Percentiles rank a stretch among this genome's conserved stretches.
Evolutionary conservation across 306 rosid species (phyloP).

Genomic region (Macrotyloma uniflorum): DNA sequence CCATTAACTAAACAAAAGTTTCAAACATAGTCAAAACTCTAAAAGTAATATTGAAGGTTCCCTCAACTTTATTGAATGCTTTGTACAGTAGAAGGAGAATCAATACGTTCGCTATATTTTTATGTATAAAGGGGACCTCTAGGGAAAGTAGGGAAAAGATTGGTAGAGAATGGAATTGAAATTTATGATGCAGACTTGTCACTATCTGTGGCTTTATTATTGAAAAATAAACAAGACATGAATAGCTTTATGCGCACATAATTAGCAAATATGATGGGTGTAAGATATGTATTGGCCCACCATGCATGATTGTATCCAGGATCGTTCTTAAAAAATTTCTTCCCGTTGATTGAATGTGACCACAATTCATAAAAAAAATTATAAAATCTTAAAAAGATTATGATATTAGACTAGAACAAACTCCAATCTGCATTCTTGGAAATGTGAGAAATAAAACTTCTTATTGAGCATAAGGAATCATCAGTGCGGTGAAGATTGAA

Average conservation of each 20-base stretch:
- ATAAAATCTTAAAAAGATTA: neutral
- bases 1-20: slow-evolving; percentile 13
- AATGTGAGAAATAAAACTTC: neutral
- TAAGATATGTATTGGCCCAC: slow-evolving; percentile 44
- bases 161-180: slow-evolving; percentile 24
- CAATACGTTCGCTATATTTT: slow-evolving; percentile 29
- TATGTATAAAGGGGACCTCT: slow-evolving; percentile 38
- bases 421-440: slow-evolving; percentile 16
- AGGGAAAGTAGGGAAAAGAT: slow-evolving; percentile 32
- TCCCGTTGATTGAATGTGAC: neutral
- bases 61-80: slow-evolving; percentile 41
- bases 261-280: slow-evolving; percentile 38
- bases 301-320: neutral
- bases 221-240: slow-evolving; percentile 26
- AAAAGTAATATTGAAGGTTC: slow-evolving; percentile 37
- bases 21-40: slow-evolving; percentile 24
- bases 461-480: neutral
- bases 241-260: slow-evolving; percentile 33
- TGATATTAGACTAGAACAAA: slow-evolving; percentile 1
- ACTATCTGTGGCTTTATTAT: slow-evolving; percentile 28
- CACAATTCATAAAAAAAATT: neutral
- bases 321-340: neutral
- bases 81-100: slow-evolving; percentile 26
- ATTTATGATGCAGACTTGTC: slow-evolving; percentile 37
- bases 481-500: neutral